phyloP scores from a whole-genome alignment of 176 grass and related monocot genomes.

The Oryza rufipogon region DNA sequence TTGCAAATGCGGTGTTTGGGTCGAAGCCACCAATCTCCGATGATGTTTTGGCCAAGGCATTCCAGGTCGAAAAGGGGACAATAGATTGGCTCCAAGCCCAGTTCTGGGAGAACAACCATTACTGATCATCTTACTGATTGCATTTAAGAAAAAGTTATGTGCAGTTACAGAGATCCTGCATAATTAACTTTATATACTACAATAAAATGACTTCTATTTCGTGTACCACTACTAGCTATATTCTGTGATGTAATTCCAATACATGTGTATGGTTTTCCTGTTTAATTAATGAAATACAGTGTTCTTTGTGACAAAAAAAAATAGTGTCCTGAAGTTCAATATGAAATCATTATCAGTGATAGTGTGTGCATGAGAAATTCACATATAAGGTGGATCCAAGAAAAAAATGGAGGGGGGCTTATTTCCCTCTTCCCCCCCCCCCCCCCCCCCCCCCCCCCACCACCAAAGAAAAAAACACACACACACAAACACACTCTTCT shows the following conservation, averaged over 20 bases:
- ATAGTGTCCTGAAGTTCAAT: background rate
- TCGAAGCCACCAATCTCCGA: conserved; percentile 41
- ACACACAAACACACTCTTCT: no score
- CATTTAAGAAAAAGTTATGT: background rate
- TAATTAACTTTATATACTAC: background rate
- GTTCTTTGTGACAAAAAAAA: background rate
- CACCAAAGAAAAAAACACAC: no score
- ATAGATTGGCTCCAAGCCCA: conserved; percentile 49
- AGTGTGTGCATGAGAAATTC: no score
- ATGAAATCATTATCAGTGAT: no score
- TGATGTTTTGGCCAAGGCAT: conserved; percentile 45
- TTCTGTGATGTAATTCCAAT: background rate
- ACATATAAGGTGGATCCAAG: no score
- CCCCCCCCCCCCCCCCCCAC: no score
- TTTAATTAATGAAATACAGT: background rate
- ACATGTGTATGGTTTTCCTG: background rate
- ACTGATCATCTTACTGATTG: background rate
- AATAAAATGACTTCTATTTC: background rate
- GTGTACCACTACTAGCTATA: no score
- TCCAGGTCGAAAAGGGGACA: conserved; percentile 38
- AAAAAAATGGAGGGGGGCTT: no score
- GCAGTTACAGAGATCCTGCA: background rate
- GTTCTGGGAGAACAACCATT: conserved; percentile 38
- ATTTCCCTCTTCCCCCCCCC: no score
- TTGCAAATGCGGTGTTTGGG: conserved; percentile 41